Percentiles rank a stretch among this genome's conserved stretches.
phyloP scores from a whole-genome alignment of 2,329 filamentous ascomycete genomes.

The Emydomyces testavorans region DNA sequence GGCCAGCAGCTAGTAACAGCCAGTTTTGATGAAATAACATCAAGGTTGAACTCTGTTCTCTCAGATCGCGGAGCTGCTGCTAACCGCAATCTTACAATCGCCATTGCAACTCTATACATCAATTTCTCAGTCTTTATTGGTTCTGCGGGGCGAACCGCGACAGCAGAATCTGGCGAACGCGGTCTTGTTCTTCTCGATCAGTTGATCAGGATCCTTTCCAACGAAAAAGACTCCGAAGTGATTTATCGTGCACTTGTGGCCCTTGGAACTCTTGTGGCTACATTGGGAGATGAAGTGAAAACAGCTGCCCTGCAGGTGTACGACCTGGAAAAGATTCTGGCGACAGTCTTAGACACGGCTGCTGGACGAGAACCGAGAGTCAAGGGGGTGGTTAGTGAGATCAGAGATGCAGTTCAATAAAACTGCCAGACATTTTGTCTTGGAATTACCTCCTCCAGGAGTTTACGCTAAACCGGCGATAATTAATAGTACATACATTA shows the following conservation, averaged over 20 bases:
- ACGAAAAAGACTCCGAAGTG: slow-evolving; percentile 66
- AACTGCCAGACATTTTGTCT: neutral
- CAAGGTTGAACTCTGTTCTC: slow-evolving; percentile 50
- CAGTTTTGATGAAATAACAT: slow-evolving; percentile 49
- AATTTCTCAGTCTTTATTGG: slow-evolving; percentile 70
- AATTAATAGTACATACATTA: neutral
- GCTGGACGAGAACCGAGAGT: slow-evolving; percentile 49
- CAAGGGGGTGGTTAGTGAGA: slow-evolving; percentile 49
- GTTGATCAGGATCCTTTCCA: slow-evolving; percentile 51
- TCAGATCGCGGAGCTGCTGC: slow-evolving; percentile 38
- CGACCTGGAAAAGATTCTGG: slow-evolving; percentile 40
- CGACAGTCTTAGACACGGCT: slow-evolving; percentile 37
- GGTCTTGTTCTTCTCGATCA: slow-evolving; percentile 48
- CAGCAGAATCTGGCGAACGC: slow-evolving; percentile 36
- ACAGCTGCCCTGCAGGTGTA: slow-evolving; percentile 48
- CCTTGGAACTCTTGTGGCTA: slow-evolving; percentile 60
- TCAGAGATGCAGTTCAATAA: slow-evolving; percentile 34
- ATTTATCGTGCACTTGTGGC: slow-evolving; percentile 73
- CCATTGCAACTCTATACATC: slow-evolving; percentile 68
- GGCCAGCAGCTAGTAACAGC: slow-evolving; percentile 55
- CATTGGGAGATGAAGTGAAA: slow-evolving; percentile 49
- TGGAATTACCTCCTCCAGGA: neutral
- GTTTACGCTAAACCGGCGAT: no score
- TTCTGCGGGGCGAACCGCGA: slow-evolving; percentile 30
- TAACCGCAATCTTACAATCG: slow-evolving; percentile 74